Base-by-base conservation (phyloP, 73 alveolate genomes). In the Paramecium tetraurelia region DNA sequence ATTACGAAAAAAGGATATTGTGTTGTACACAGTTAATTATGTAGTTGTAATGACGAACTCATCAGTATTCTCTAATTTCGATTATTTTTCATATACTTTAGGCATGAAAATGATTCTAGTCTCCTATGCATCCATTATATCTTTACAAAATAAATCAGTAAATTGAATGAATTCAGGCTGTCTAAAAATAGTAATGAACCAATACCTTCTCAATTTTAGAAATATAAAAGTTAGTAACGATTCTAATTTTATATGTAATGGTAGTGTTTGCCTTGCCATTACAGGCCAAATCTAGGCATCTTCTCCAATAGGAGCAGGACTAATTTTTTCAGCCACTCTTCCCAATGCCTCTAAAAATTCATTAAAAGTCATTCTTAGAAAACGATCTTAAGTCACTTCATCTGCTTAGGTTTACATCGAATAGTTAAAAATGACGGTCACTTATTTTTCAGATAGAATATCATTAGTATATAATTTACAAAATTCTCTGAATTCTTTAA, bases 301-400 rank as follows among this genome's bases (percentile, higher is more conserved):
- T 68, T 86, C 86, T 31, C 89, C 89, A 35, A 63, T 33, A 4
- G 93, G 93, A 35, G 85, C 93, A 22, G 87, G 87, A 86, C 88
- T 63, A 5, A 86, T 59, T 18, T 36, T 93, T 14, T 95, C 97
- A 1, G 98, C 96, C 12, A 93, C 86, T 85, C 98, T 93, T 48
- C 96, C 96, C 12, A 96, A 14, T 7, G 96, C 98, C 92, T 96
- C 98, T 0, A 96, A 11, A 53, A 96, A 96, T 80, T 96, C 98
- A 31, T 86, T 72, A 40, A 87, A 93, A 22, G 76, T 14, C 98
- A 96, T 96, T 76, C 94, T 76, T 92, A 94, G 48, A 31, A 90
- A 96, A 16, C 97, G 80, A 58, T 96, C 98, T 27, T 12, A 53
- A 18, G 96, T 95, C 11, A 96, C 59, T 59, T 96, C 99, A 70